phyloP scores from a whole-genome alignment of 306 rosid genomes.

The barrel medic (Medicago truncatula) region DNA sequence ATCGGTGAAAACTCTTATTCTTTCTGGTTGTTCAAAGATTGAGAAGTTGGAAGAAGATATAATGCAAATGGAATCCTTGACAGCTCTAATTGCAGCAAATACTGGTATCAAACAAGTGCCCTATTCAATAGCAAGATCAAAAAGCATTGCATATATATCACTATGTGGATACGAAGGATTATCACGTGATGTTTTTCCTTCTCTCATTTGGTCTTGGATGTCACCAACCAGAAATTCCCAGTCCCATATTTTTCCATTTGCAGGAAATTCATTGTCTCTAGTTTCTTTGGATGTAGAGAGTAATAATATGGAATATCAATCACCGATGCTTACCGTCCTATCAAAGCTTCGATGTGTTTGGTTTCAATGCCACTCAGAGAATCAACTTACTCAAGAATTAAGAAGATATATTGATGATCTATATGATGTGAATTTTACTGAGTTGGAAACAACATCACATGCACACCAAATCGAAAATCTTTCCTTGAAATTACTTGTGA shows the following conservation, averaged over 20 bases:
- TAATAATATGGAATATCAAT: too few relatives aligned
- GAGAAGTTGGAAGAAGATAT: conserved; percentile 42
- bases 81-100: conserved; percentile 40
- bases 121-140: neutral
- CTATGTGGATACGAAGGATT: conserved; percentile 47
- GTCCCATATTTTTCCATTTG: neutral
- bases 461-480: neutral
- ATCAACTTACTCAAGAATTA: too few relatives aligned
- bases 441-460: neutral
- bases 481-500: conserved; percentile 19
- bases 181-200: neutral
- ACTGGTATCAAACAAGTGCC: conserved; percentile 44
- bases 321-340: too few relatives aligned
- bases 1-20: conserved; percentile 45
- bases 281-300: neutral
- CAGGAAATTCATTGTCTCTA: neutral
- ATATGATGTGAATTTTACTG: too few relatives aligned
- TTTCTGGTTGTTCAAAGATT: conserved; percentile 52
- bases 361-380: too few relatives aligned
- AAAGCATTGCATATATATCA: conserved; percentile 40
- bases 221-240: conserved; percentile 21
- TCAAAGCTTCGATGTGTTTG: too few relatives aligned
- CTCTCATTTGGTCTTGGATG: conserved; percentile 34
- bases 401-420: too few relatives aligned
- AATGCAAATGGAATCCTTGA: conserved; percentile 52